Conservation (phyloP, 805 yeast species). For the Saturnispora halmiae region DNA sequence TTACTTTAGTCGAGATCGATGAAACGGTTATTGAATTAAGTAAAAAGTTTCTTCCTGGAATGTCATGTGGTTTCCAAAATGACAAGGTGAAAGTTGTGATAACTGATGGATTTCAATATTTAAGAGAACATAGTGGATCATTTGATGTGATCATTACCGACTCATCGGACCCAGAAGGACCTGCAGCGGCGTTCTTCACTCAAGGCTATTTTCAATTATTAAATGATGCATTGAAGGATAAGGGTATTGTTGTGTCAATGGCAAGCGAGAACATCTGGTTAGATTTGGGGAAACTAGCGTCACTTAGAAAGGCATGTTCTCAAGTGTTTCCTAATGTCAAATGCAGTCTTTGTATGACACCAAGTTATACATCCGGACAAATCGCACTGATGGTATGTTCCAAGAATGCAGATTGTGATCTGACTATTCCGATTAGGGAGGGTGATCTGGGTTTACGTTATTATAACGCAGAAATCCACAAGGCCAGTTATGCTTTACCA, state of each 20-base stretch:
- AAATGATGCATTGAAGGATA: slow-evolving; percentile 47
- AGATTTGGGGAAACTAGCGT: slow-evolving; percentile 43
- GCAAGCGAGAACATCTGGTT: slow-evolving; percentile 80
- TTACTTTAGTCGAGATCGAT: slow-evolving; percentile 88
- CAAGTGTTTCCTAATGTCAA: slow-evolving; percentile 52
- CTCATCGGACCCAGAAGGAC: slow-evolving; percentile 90
- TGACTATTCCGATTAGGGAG: slow-evolving; percentile 45
- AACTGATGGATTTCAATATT: slow-evolving; percentile 76
- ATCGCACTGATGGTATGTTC: slow-evolving; percentile 70
- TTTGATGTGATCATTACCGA: slow-evolving; percentile 86
- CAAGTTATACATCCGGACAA: slow-evolving; percentile 84
- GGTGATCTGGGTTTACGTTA: slow-evolving; percentile 50
- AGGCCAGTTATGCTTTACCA: slow-evolving; percentile 69
- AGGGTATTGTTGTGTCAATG: slow-evolving; percentile 63
- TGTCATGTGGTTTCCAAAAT: slow-evolving; percentile 60
- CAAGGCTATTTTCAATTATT: slow-evolving; percentile 64
- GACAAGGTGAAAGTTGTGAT: slow-evolving; percentile 58
- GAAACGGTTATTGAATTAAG: slow-evolving; percentile 67
- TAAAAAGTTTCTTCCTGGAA: slow-evolving; percentile 62
- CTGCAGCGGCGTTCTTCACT: slow-evolving; percentile 85
- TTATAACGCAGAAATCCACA: slow-evolving; percentile 58
- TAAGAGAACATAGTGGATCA: slow-evolving; percentile 40
- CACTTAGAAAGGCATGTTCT: slow-evolving; percentile 40
- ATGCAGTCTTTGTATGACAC: slow-evolving; percentile 75
- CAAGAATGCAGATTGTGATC: slow-evolving; percentile 38